Conservation (phyloP, 495 filamentous ascomycete genomes). For the Physcia stellaris region DNA sequence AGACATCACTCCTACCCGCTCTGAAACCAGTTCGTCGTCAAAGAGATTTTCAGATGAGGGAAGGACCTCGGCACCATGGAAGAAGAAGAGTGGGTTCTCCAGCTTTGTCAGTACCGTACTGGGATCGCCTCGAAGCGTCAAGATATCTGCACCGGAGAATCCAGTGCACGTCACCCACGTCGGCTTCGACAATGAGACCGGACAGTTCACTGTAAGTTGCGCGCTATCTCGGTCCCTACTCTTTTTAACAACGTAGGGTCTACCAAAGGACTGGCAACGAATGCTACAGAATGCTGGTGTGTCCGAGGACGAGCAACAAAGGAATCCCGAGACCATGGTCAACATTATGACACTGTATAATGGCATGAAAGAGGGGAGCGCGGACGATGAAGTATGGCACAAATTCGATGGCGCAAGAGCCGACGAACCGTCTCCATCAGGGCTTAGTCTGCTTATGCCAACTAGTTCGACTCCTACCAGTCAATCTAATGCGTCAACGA, state of each 20-base stretch:
- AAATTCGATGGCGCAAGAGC: constrained; percentile 76
- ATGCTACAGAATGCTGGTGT: constrained; percentile 92
- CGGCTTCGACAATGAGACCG: constrained; percentile 91
- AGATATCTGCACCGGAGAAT: constrained; percentile 92
- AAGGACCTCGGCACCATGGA: constrained; percentile 40
- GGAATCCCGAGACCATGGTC: constrained; percentile 86
- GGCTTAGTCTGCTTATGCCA: constrained; percentile 27
- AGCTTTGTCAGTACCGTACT: constrained; percentile 89
- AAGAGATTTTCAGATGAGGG: constrained; percentile 81
- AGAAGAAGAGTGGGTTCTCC: constrained; percentile 91
- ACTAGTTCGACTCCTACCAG: constrained; percentile 21
- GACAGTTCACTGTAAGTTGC: constrained; percentile 79
- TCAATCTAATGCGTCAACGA: constrained; percentile 41
- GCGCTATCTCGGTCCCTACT: background rate
- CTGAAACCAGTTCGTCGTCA: constrained; percentile 27
- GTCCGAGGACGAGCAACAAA: constrained; percentile 86
- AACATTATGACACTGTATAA: constrained; percentile 96
- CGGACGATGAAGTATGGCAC: constrained; percentile 80
- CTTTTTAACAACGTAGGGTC: constrained; percentile 40
- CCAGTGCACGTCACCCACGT: constrained; percentile 97
- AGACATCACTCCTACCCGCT: constrained; percentile 41
- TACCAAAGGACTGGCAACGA: constrained; percentile 96
- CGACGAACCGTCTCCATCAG: constrained; percentile 40
- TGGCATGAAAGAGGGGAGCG: constrained; percentile 68
- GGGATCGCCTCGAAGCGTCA: constrained; percentile 74